Evolutionary conservation across 768 basidiomycete genomes (phyloP).

Genomic region (Russula virescens): DNA sequence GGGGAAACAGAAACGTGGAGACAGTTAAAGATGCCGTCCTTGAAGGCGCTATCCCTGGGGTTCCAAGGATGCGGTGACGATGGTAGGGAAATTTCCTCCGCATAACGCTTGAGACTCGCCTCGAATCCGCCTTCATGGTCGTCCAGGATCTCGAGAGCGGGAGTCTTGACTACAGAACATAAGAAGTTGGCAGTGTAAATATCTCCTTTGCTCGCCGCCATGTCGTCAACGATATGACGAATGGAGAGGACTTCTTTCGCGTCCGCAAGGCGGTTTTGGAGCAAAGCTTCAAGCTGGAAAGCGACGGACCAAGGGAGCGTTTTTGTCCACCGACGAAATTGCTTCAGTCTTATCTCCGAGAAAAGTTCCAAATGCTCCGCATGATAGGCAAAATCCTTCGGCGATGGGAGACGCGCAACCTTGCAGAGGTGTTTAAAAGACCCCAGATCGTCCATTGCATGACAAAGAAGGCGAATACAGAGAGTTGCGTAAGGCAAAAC

Average conservation of each 20-base stretch:
- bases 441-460: conserved; percentile 30
- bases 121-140: conserved; percentile 5
- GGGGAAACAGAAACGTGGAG: conserved; percentile 50
- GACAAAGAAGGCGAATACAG: conserved; percentile 46
- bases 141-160: conserved; percentile 18
- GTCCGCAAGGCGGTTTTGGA: conserved; percentile 40
- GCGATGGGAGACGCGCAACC: conserved; percentile 33
- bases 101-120: conserved; percentile 29
- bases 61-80: neutral
- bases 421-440: conserved; percentile 38
- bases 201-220: conserved; percentile 32
- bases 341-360: conserved; percentile 31
- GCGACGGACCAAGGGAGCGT: conserved; percentile 46
- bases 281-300: conserved; percentile 50
- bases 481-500: conserved; percentile 50
- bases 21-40: conserved; percentile 37
- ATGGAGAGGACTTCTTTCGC: conserved; percentile 45
- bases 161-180: conserved; percentile 33
- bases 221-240: conserved; percentile 31
- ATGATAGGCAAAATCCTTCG: conserved; percentile 33
- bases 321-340: conserved; percentile 33
- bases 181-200: conserved; percentile 39
- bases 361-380: conserved; percentile 43
- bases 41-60: conserved; percentile 31
- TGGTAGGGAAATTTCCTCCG: conserved; percentile 20